Evolutionary conservation across 2,329 filamentous ascomycete genomes (phyloP).

Genomic region (Colletotrichum costaricense): DNA sequence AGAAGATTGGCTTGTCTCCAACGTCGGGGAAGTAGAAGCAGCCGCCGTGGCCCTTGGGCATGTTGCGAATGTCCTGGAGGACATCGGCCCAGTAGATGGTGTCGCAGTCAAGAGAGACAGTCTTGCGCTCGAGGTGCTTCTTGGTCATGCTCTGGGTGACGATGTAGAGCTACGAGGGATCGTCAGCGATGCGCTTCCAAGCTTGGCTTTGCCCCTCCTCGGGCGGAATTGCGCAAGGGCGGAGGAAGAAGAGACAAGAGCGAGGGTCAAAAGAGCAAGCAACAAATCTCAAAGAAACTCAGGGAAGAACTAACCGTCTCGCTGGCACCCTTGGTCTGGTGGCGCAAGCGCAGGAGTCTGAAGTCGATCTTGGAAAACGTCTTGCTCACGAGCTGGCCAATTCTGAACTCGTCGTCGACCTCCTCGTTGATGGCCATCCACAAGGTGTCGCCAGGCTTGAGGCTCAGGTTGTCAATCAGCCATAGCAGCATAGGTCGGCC

Average conservation of each 20-base stretch:
- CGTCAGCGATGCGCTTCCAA: constrained; percentile 11
- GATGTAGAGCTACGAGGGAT: constrained; percentile 40
- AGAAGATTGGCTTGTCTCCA: constrained; percentile 44
- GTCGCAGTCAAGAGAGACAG: constrained; percentile 46
- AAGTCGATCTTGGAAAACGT: constrained; percentile 41
- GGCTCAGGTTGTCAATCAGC: constrained; percentile 43
- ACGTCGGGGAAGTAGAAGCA: constrained; percentile 44
- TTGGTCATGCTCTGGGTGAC: constrained; percentile 44
- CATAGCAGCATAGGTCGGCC: constrained; percentile 45
- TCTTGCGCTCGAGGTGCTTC: constrained; percentile 41
- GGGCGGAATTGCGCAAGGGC: background rate
- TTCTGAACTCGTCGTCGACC: constrained; percentile 43
- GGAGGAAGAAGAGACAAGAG: background rate
- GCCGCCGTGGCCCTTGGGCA: constrained; percentile 41
- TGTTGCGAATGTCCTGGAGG: constrained; percentile 40
- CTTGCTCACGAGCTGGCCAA: constrained; percentile 43
- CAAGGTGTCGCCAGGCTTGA: constrained; percentile 41
- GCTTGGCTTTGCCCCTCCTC: background rate
- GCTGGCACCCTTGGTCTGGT: constrained; percentile 44
- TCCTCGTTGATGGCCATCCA: constrained; percentile 46
- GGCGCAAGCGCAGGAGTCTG: constrained; percentile 39
- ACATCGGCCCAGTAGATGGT: constrained; percentile 47
- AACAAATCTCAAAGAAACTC: background rate
- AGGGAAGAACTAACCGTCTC: constrained; percentile 39
- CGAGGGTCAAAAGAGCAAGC: background rate